Evolutionary conservation across 2,329 filamentous ascomycete species (phyloP), one percentile per base, ranked within the genome.

Genomic region (Fusarium continuum): DNA sequence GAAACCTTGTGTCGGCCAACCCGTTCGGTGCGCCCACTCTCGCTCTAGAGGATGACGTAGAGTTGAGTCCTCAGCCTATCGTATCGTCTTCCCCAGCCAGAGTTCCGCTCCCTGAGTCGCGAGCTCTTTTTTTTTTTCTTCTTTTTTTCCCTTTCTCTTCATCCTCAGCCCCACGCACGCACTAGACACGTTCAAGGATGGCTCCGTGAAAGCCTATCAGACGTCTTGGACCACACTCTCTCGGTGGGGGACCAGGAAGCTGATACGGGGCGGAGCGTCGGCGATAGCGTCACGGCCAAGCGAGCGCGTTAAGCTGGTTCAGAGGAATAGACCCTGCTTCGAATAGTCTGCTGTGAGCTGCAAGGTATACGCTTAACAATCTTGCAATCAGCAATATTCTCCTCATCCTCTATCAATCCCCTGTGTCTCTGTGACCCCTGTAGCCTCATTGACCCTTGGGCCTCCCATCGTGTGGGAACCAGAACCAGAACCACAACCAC

Each of bases 1-100:
- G 67, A 70, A 64, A 48, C 40, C 46, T 64, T 58, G 54, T 61
- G 23, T 70, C 68, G 68, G 68, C 50, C 46, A 48, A 52, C 25
- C 68, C 68, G 68, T 41, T 46, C 23, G 34, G 43, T 53, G 52
- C 46, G 19, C 50, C 65, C 64, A 61, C 61, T 55, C 6, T 16
- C n/a, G n/a, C n/a, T n/a, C n/a, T 22, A 28, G 48, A 22, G 34
- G 17, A 59, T 64, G 60, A 64, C 54, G 60, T 64, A 53, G 25
- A 5, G 13, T 10, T 11, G 20, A 19, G n/a, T 20, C 26, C 31
- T 11, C 16, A 29, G 7, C 55, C 56, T 60, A 60, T 60, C 28
- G 41, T 10, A 35, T 40, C 19, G 32, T 19, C 16, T 47, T 29
- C 25, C 13, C 22, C 31, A 26, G 26, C 31, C 38, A 43, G 43